Evolutionary conservation across 306 rosid genomes (phyloP), one percentile per base, ranked within the genome.

Genomic region (Inga laurina): DNA sequence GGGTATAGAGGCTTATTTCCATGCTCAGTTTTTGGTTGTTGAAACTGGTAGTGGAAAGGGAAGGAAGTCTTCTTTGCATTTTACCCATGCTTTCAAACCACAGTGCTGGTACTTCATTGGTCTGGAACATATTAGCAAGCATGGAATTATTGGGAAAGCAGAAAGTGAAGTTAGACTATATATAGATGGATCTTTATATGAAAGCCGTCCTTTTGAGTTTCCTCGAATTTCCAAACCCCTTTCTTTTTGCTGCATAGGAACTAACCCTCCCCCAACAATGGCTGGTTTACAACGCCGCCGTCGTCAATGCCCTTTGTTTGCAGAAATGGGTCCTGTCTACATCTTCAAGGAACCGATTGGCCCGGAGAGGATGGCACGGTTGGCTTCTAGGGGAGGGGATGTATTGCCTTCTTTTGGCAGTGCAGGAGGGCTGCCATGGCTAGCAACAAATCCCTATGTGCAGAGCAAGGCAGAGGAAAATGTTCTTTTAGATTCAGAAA

Each of bases 231-330:
- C 95, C 74, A 96, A 96, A 86, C 90, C 99, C 69, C 97, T 96
- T 87, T 93, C 97, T 61, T 96, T 96, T 90, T 93, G 99, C 88
- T 96, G 99, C 91, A 91, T 96, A 83, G 99, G 98, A 80, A 96
- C 99, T 82, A 96, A 96, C 85, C 99, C 98, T 76, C 99, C 99
- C 87, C 97, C 99, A 84, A 92, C 99, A 67, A 96, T 96, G 89
- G 99, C 99, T 86, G 98, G 99, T 78, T 93, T 96, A 86, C 99
- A 96, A 78, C 98, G 99, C 12, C 99, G 97, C 71, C 98, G 97
- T 54, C 98, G 98, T 75, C 99, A 96, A 39, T 94, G 99, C 88
- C 99, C 99, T 82, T 88, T 96, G 86, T 96, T 96, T 92, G 97
- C 99, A 62, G 99, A 96, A 85, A 94, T 94, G 99, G 99, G 99